phyloP scores from a whole-genome alignment of 176 grass and related monocot species.

The Oryza longistaminata region DNA sequence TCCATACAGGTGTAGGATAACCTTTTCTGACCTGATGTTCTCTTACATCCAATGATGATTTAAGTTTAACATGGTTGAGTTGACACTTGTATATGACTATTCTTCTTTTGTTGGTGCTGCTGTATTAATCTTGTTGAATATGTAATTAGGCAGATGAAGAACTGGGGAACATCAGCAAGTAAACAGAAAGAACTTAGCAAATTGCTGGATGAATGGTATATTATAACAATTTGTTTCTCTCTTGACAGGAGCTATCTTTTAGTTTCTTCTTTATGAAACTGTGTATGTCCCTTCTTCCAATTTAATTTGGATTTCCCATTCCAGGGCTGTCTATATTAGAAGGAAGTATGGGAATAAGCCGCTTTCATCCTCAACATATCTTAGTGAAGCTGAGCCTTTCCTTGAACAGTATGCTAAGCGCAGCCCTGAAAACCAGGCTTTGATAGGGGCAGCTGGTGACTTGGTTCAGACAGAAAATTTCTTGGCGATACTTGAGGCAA shows the following conservation, averaged over 20 bases:
- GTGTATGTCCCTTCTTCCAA: conserved; percentile 1
- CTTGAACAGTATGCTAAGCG: conserved; percentile 87
- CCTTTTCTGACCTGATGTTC: not conserved
- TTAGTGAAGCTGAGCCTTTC: conserved; percentile 94
- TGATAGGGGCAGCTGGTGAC: conserved; percentile 87
- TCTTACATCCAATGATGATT: conserved; percentile 4
- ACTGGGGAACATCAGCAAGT: conserved; percentile 79
- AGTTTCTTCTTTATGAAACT: conserved; percentile 20
- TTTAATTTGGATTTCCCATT: conserved; percentile 24
- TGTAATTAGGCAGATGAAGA: conserved; percentile 84
- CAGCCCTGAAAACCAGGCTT: conserved; percentile 77
- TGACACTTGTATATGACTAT: not conserved
- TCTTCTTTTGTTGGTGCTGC: not conserved
- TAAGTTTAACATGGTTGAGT: not conserved
- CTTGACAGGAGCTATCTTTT: not conserved
- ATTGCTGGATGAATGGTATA: conserved; percentile 99
- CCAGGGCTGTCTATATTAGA: conserved; percentile 79
- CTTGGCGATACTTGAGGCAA: conserved; percentile 67
- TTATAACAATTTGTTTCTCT: conserved; percentile 23
- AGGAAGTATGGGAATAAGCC: conserved; percentile 79
- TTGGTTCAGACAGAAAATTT: conserved; percentile 88
- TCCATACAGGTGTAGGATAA: not conserved
- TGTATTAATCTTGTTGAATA: conserved; percentile 33
- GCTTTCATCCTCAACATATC: conserved; percentile 75
- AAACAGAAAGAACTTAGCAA: conserved; percentile 89